These are phyloP conservation scores for Clonostachys rosea DNA, from an alignment of 2,329 filamentous ascomycete genomes.

Conservation along the genomic window DNA sequence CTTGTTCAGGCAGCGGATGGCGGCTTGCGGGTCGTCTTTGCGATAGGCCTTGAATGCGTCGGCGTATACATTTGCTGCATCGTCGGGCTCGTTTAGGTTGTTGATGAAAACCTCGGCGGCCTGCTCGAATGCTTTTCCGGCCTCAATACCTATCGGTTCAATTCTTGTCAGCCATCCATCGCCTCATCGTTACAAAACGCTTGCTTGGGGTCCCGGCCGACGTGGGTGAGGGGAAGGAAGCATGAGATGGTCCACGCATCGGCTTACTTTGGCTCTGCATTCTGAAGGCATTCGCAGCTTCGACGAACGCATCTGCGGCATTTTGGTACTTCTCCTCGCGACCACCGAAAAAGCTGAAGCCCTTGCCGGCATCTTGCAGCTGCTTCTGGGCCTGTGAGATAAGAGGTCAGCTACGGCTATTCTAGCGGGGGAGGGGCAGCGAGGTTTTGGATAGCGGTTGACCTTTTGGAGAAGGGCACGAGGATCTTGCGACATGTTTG, in stretches of 20 bases:
- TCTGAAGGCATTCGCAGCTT: slow-evolving; percentile 89
- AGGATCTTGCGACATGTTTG: slow-evolving; percentile 69
- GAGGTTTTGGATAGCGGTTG: slow-evolving; percentile 16
- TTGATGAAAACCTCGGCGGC: slow-evolving; percentile 76
- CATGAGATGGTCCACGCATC: background rate
- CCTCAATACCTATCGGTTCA: slow-evolving; percentile 63
- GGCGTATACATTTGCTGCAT: slow-evolving; percentile 81
- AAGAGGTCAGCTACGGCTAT: slow-evolving; percentile 12
- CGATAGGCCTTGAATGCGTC: slow-evolving; percentile 96
- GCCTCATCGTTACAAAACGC: background rate
- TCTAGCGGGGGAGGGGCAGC: slow-evolving; percentile 1
- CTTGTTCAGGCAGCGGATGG: slow-evolving; percentile 71
- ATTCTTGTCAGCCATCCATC: background rate
- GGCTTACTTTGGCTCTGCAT: slow-evolving; percentile 75
- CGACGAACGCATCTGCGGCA: slow-evolving; percentile 80
- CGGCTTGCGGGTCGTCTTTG: slow-evolving; percentile 78
- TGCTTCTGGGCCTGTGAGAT: slow-evolving; percentile 75
- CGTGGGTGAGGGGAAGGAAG: background rate
- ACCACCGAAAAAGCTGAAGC: slow-evolving; percentile 88
- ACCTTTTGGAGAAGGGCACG: slow-evolving; percentile 77
- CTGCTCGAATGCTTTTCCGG: slow-evolving; percentile 80
- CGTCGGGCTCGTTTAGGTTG: slow-evolving; percentile 85
- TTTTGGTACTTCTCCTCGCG: slow-evolving; percentile 84
- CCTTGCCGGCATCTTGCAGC: slow-evolving; percentile 66
- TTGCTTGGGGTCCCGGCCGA: background rate